These are phyloP conservation scores for Murraya paniculata DNA, from an alignment of 345 rosid genomes.

Conservation along the genomic window DNA sequence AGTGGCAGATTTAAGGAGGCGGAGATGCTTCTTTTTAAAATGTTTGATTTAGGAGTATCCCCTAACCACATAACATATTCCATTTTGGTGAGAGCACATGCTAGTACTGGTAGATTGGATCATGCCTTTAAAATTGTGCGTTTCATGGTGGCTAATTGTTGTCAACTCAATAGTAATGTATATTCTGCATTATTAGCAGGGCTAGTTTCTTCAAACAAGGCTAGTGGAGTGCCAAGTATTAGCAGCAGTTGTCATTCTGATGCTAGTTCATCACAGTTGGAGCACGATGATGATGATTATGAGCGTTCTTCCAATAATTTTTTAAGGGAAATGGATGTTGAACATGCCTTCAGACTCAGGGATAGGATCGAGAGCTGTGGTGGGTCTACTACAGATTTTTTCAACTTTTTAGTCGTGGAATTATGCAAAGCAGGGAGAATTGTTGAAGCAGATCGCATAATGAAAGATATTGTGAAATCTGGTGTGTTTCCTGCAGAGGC, in stretches of 20 bases:
- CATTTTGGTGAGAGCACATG: slow-evolving; percentile 40
- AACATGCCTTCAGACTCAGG: slow-evolving; percentile 25
- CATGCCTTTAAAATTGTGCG: slow-evolving; percentile 34
- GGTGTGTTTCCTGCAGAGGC: slow-evolving; percentile 37
- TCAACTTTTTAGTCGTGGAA: slow-evolving; percentile 26
- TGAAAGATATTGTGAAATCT: slow-evolving; percentile 15
- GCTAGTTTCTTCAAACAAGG: slow-evolving; percentile 25
- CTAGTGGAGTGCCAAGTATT: slow-evolving; percentile 4
- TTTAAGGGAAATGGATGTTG: slow-evolving; percentile 31
- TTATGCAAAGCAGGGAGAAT: slow-evolving; percentile 39
- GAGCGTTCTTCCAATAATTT: slow-evolving; percentile 12
- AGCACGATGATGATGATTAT: neutral
- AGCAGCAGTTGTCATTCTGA: neutral
- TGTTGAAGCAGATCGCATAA: slow-evolving; percentile 28
- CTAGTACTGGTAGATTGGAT: slow-evolving; percentile 31
- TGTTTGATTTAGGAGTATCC: slow-evolving; percentile 37
- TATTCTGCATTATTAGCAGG: slow-evolving; percentile 37
- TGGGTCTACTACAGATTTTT: slow-evolving; percentile 29
- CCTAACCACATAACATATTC: slow-evolving; percentile 48
- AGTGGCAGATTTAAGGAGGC: slow-evolving; percentile 43
- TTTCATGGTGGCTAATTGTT: slow-evolving; percentile 38
- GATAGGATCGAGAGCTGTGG: slow-evolving; percentile 29
- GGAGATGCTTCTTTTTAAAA: slow-evolving; percentile 31
- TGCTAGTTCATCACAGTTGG: neutral
- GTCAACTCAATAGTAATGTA: slow-evolving; percentile 29